These are phyloP conservation scores for Podila minutissima DNA, from an alignment of 192 early-diverging fungal genomes.

Conservation along the genomic window DNA sequence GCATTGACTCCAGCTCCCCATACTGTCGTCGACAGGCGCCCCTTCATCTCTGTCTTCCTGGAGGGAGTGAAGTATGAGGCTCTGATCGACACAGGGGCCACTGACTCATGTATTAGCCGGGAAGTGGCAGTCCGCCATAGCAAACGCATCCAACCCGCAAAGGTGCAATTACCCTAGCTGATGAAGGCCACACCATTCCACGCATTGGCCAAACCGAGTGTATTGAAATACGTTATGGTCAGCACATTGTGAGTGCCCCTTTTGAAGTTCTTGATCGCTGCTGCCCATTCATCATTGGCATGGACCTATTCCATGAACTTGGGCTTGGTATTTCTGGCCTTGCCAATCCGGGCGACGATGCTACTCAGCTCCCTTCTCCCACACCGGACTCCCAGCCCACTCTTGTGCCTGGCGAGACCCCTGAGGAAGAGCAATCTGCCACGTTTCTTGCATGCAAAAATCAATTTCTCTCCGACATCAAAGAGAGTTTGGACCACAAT, in stretches of 20 bases:
- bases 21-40: too few relatives aligned
- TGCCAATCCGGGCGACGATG: background rate
- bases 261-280: background rate
- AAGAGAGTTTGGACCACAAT: too few relatives aligned
- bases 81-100: conserved; percentile 1
- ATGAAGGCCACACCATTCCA: background rate
- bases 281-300: conserved; percentile 5
- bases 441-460: too few relatives aligned
- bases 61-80: conserved; percentile 7
- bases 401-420: too few relatives aligned
- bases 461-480: too few relatives aligned
- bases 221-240: background rate
- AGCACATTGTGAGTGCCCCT: background rate
- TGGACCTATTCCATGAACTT: conserved; percentile 8
- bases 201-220: background rate
- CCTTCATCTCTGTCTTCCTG: background rate
- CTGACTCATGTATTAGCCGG: background rate
- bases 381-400: too few relatives aligned
- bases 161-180: background rate
- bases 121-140: background rate
- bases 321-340: conserved; percentile 7
- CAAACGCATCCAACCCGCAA: background rate
- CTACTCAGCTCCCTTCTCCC: too few relatives aligned
- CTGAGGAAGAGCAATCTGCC: too few relatives aligned
- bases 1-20: too few relatives aligned